These are phyloP conservation scores for Spirogloea muscicola DNA, from an alignment of 139 green algal species.

Conservation along the genomic window DNA sequence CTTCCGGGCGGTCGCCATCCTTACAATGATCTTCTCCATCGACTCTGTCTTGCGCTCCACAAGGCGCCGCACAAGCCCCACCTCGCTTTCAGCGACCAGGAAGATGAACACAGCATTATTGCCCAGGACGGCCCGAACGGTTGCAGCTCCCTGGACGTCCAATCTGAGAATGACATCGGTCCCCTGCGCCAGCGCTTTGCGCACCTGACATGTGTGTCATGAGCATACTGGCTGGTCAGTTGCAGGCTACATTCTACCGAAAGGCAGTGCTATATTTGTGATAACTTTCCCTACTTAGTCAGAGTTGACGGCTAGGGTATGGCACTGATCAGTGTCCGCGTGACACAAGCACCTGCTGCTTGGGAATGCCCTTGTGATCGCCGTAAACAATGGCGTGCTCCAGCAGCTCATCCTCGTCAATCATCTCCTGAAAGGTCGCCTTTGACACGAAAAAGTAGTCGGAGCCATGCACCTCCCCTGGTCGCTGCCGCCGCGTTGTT, in stretches of 20 bases:
- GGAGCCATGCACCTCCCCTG: conserved; percentile 75
- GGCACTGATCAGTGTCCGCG: too few relatives aligned
- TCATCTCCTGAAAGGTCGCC: conserved; percentile 84
- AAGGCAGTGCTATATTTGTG: too few relatives aligned
- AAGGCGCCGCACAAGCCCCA: conserved; percentile 71
- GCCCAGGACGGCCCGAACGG: conserved; percentile 66
- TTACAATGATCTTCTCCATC: conserved; percentile 54
- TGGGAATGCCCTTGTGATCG: conserved; percentile 93
- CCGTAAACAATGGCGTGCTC: conserved; percentile 95
- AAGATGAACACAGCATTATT: conserved; percentile 81
- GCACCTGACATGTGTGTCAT: too few relatives aligned
- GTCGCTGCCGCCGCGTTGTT: conserved; percentile 72
- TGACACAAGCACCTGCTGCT: conserved; percentile 40
- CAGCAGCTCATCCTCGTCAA: conserved; percentile 69
- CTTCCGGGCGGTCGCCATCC: conserved; percentile 71
- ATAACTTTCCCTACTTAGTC: too few relatives aligned
- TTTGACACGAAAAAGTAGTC: conserved; percentile 92
- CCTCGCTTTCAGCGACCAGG: conserved; percentile 76
- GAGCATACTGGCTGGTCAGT: too few relatives aligned
- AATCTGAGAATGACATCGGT: conserved; percentile 86
- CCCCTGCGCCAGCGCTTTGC: conserved; percentile 60
- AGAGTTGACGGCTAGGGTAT: too few relatives aligned
- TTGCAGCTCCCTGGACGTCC: conserved; percentile 88
- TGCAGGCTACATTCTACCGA: too few relatives aligned
- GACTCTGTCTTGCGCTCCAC: conserved; percentile 81